Conservation (phyloP, 164 flowering plant genomes). For the Magnolia kwangsiensis region DNA sequence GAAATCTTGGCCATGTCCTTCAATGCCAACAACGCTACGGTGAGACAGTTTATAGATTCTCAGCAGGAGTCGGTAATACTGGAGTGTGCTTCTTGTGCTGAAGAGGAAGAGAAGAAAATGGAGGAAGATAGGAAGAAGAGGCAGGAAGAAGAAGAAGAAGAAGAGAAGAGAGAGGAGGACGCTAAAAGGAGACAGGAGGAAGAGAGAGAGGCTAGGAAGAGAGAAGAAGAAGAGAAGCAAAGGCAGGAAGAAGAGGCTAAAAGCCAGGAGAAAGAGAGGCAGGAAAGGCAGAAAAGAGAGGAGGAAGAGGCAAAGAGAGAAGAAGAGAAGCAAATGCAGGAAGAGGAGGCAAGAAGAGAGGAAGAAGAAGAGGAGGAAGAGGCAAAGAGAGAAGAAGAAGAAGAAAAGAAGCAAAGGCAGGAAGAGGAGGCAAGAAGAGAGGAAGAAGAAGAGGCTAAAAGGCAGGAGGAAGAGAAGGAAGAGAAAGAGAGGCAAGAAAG, state of each 20-base stretch:
- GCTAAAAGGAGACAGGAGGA: slow-evolving; percentile 1
- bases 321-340: slow-evolving; percentile 1
- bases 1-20: slow-evolving; percentile 49
- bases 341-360: slow-evolving; percentile 7
- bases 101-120: slow-evolving; percentile 56
- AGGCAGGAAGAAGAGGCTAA: slow-evolving; percentile 36
- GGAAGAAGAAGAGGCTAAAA: background rate
- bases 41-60: slow-evolving; percentile 34
- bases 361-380: background rate
- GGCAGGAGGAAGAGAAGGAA: background rate
- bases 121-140: slow-evolving; percentile 24
- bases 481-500: background rate
- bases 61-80: slow-evolving; percentile 53
- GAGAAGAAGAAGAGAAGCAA: background rate
- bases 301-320: background rate
- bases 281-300: background rate
- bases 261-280: too few species aligned
- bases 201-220: slow-evolving; percentile 13
- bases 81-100: slow-evolving; percentile 81
- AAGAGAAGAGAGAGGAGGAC: slow-evolving; percentile 2
- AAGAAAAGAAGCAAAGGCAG: background rate
- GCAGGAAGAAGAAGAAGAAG: slow-evolving; percentile 9
- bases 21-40: slow-evolving; percentile 36
- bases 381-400: background rate
- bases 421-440: background rate